Conservation (phyloP, 148 eudicot species). For the Rhododendron ferrugineum region DNA sequence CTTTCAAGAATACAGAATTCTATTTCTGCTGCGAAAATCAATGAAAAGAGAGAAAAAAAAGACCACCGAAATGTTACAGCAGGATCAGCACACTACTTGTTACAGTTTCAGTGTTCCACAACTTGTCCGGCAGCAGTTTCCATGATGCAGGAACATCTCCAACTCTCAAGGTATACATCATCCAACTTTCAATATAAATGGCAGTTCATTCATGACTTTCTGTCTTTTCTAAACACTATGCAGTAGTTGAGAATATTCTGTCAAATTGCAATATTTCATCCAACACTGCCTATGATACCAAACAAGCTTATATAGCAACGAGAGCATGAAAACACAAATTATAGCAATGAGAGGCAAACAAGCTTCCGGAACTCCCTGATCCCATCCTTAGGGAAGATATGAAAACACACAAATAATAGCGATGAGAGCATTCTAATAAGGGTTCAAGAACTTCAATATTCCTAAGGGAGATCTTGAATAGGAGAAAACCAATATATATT, state of each 20-base stretch:
- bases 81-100: not conserved
- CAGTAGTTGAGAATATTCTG: not conserved
- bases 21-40: not conserved
- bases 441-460: too few species aligned
- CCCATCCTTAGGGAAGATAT: not conserved
- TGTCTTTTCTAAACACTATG: not conserved
- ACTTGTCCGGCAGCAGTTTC: not conserved
- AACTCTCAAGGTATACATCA: not conserved
- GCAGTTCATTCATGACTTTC: not conserved
- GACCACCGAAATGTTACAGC: not conserved
- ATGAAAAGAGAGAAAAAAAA: not conserved
- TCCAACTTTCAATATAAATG: too few species aligned
- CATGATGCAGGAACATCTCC: not conserved
- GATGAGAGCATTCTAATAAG: too few species aligned
- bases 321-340: too few species aligned
- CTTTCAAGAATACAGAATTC: not conserved
- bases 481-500: not conserved
- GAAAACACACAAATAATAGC: too few species aligned
- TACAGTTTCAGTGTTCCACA: not conserved
- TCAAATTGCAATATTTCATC: not conserved
- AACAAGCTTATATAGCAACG: too few species aligned
- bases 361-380: not conserved
- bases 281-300: not conserved
- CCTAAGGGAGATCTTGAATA: not conserved
- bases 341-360: not conserved